Evolutionary conservation across 2,329 filamentous ascomycete genomes (phyloP), one percentile per base, ranked within the genome.

Genomic region (Penicillium digitatum): DNA sequence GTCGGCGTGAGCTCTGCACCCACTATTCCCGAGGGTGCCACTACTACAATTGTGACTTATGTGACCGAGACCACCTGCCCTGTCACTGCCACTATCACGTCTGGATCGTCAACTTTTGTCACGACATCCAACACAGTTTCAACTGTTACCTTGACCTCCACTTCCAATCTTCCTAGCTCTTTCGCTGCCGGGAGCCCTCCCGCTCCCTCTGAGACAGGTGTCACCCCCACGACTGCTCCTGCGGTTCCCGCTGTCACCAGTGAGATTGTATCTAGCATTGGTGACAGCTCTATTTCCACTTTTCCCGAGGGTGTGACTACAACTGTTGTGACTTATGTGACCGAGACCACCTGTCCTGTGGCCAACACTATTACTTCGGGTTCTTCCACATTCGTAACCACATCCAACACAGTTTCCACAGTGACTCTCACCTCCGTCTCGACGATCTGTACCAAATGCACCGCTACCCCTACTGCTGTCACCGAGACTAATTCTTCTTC

Each of bases 91-190:
- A 71, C 67, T 8, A 49, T 66, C 38, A 75, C 78, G 44, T 76
- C 75, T 2, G 67, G 80, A 34, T 74, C 78, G 44, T 79, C 79
- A 1, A 75, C 79, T 52, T 80, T 78, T 10, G 67, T 84, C 47
- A 72, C 81, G 24, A 67, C 83, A 45, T 80, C 77, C 55, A 84
- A 81, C 64, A 86, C 83, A 37, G 66, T 84, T 66, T 85, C 82
- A 74, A 82, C 73, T 26, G 64, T 64, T 44, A 65, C 62, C 4
- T 26, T 67, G 39, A 54, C 51, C 16, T 44, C 52, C 11, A 54
- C 38, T 18, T 29, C 37, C 1, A 22, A 16, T 11, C 45, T 54
- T 10, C 45, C 52, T 10, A 54, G 52, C 45, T 54, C 52, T n/a
- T 31, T 54, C 14, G 52, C 38, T 20, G 29, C 45, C 0, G 52